Evolutionary conservation across 2,329 filamentous ascomycete genomes (phyloP), one percentile per base, ranked within the genome.

Genomic region (Aureobasidium uvarum): DNA sequence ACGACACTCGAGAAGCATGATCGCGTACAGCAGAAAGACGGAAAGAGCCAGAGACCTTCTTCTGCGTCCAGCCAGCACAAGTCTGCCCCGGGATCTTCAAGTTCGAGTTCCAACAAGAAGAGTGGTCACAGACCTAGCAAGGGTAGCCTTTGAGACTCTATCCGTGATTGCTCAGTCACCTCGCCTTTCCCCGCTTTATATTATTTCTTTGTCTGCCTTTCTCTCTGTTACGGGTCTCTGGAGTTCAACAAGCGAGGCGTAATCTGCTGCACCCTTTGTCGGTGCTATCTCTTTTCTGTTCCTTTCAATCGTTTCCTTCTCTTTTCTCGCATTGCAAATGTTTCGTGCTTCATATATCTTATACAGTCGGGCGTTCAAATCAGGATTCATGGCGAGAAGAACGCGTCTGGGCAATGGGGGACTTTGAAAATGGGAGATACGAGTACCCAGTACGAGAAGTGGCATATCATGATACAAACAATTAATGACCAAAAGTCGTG

Each of bases 211-310:
- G 5, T 56, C 31, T 31, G 28, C 28, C 50, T 31, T 11, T 7
- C 10, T 36, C 20, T 28, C n/a, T 62, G 2, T 25, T 8, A 55
- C 20, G 39, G 56, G 41, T 33, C 2, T 46, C n/a, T 13, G 54
- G 54, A 39, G 54, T 58, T 45, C 43, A 39, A 11, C 41, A 58
- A 59, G 56, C 56, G 56, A 59, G 56, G 56, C 41, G 25, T 59
- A 59, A 59, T 59, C 28, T 59, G 56, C 56, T 23, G 56, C n/a
- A 28, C 38, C 14, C 31, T 16, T 31, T 25, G 1, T 28, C 20
- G 25, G 39, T 23, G 23, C 54, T 55, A 56, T 36, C 18, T 52
- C 10, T 18, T 52, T 52, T 18, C n/a, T 23, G 20, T 36, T 36
- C 10, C n/a, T 3, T n/a, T 6, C 18, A 28, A 3, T 13, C n/a